A percentile compares a stretch with the other conserved stretches of the same genome.
These are phyloP conservation scores for Gossypium raimondii DNA, from an alignment of 345 rosid genomes.

Conservation along the genomic window DNA sequence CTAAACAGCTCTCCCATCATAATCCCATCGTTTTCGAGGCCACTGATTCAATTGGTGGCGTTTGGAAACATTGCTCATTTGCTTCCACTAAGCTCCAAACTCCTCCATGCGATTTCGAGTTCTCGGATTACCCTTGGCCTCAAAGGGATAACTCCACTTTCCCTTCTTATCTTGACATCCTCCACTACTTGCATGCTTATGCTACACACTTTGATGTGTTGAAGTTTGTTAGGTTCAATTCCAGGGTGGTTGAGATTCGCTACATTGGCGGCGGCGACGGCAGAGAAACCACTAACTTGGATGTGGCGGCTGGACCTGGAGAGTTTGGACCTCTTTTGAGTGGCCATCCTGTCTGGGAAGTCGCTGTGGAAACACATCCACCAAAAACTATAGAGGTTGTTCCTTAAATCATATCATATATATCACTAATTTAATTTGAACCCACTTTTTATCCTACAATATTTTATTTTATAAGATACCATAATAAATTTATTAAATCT, in stretches of 20 bases:
- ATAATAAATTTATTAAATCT: no score
- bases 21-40: slow-evolving; percentile 42
- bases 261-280: slow-evolving; percentile 7
- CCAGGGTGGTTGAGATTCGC: slow-evolving; percentile 37
- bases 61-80: slow-evolving; percentile 55
- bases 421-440: neutral
- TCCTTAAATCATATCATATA: neutral
- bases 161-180: slow-evolving; percentile 30
- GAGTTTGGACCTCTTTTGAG: slow-evolving; percentile 28
- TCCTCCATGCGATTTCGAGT: slow-evolving; percentile 38
- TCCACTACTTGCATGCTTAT: slow-evolving; percentile 39
- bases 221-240: slow-evolving; percentile 33
- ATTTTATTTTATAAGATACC: no score
- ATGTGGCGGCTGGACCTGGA: neutral
- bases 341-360: slow-evolving; percentile 43
- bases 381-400: slow-evolving; percentile 29
- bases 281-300: neutral
- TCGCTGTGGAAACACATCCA: slow-evolving; percentile 26
- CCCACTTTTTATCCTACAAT: no score
- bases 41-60: slow-evolving; percentile 56
- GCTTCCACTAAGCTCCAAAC: slow-evolving; percentile 42
- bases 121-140: slow-evolving; percentile 45
- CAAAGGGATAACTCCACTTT: slow-evolving; percentile 34
- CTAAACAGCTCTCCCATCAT: slow-evolving; percentile 35
- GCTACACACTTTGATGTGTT: slow-evolving; percentile 39